phyloP scores from a whole-genome alignment of 2,329 filamentous ascomycete species.

The Stagonosporopsis tanaceti region DNA sequence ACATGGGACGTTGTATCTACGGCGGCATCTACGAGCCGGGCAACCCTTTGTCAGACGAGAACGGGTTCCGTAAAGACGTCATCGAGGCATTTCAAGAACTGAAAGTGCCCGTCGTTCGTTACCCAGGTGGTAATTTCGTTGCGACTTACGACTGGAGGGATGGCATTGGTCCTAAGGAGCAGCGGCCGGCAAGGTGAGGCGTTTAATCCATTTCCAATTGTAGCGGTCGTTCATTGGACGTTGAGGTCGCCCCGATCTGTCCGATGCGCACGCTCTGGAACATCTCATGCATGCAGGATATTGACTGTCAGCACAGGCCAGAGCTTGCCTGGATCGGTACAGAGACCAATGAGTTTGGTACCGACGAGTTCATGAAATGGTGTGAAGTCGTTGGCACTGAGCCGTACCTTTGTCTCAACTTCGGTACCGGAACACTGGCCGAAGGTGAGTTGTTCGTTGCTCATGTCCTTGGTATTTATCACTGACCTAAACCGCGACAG shows the following conservation, averaged over 20 bases:
- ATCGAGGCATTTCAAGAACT: slow-evolving; percentile 76
- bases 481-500: slow-evolving; percentile 51
- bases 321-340: slow-evolving; percentile 82
- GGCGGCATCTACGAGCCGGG: slow-evolving; percentile 83
- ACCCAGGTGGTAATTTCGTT: slow-evolving; percentile 84
- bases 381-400: slow-evolving; percentile 76
- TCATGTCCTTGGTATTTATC: neutral
- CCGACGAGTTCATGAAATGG: slow-evolving; percentile 87
- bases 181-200: slow-evolving; percentile 65
- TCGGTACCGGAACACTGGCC: slow-evolving; percentile 72
- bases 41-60: slow-evolving; percentile 74
- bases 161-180: slow-evolving; percentile 76
- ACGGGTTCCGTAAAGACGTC: slow-evolving; percentile 77
- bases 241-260: neutral
- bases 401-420: slow-evolving; percentile 81
- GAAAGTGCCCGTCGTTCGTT: slow-evolving; percentile 77
- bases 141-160: slow-evolving; percentile 89
- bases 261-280: slow-evolving; percentile 1
- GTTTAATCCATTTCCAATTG: neutral
- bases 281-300: slow-evolving; percentile 6
- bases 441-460: slow-evolving; percentile 54
- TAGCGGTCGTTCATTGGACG: neutral
- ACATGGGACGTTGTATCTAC: slow-evolving; percentile 91
- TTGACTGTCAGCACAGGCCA: slow-evolving; percentile 55
- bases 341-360: slow-evolving; percentile 82